Evolutionary conservation across 2,329 filamentous ascomycete species (phyloP).

Genomic region (Alternaria gaisen): DNA sequence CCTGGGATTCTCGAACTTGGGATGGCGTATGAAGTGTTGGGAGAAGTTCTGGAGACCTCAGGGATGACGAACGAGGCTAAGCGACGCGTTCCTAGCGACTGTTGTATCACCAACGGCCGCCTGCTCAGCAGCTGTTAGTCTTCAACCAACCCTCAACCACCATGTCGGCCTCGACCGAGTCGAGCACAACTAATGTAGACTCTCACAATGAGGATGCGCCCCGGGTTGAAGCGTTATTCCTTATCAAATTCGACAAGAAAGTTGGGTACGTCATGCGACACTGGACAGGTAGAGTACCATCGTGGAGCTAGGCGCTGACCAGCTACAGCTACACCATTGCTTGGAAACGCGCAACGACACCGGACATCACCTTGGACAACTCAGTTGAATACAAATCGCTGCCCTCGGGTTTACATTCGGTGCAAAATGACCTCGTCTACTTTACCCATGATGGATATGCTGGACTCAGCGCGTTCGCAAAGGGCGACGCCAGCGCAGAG

Average conservation of each 20-base stretch:
- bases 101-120: slow-evolving; percentile 12
- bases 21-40: background rate
- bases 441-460: slow-evolving; percentile 88
- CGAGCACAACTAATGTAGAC: slow-evolving; percentile 43
- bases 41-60: background rate
- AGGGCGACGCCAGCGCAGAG: slow-evolving; percentile 78
- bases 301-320: slow-evolving; percentile 15
- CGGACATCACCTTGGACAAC: slow-evolving; percentile 79
- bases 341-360: slow-evolving; percentile 78
- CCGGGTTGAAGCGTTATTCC: slow-evolving; percentile 75
- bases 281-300: slow-evolving; percentile 2
- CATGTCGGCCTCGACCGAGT: slow-evolving; percentile 27
- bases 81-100: slow-evolving; percentile 11
- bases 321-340: slow-evolving; percentile 74
- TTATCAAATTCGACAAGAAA: slow-evolving; percentile 92
- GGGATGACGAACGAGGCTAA: slow-evolving; percentile 1
- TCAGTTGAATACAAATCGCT: slow-evolving; percentile 96
- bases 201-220: slow-evolving; percentile 32
- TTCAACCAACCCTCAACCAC: slow-evolving; percentile 8
- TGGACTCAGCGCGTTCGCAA: slow-evolving; percentile 91
- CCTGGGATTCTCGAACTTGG: background rate
- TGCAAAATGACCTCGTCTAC: slow-evolving; percentile 86
- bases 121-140: slow-evolving; percentile 5
- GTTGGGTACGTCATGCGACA: slow-evolving; percentile 69
- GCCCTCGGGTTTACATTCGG: slow-evolving; percentile 89